Evolutionary conservation across 164 flowering plant genomes (phyloP), one percentile per base, ranked within the genome.

Genomic region (Magnolia officinalis): DNA sequence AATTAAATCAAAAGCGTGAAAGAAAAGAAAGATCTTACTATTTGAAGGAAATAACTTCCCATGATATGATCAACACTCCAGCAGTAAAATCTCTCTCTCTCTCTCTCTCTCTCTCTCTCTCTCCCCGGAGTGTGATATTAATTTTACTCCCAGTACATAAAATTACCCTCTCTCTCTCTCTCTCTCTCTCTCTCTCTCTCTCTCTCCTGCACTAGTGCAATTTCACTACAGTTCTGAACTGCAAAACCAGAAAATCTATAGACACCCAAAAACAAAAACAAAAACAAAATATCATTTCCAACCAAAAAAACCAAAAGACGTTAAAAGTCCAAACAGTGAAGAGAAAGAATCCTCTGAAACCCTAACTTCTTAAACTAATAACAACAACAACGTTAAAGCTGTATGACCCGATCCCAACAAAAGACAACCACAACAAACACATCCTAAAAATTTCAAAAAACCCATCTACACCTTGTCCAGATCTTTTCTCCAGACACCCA

Each of bases 1-100:
- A 52, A 66, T 8, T 65, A 50, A 52, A 66, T 24, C 51, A 50
- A 77, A n/a, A 66, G 18, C 71, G 63, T 63, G 70, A 19, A 76
- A 50, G 70, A 16, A 16, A 55, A 52, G 9, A 52, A 52, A 55
- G 18, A 55, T 55, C 18, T 55, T 16, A 55, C 61, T 14, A 16
- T 16, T 55, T 16, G 16, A 55, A 55, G 45, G 45, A 14, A 24
- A 9, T n/a, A 2, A 21, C 58, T 70, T 21, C 73, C 2, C 29
- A 58, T 65, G 24, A 65, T 21, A 65, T 65, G 29, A 8, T 65
- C 68, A 21, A 20, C 24, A 55, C 61, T 16, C 61, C 61, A 55
- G 61, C 13, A 16, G 18, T 16, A 16, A 55, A 55, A 55, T 55
- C 61, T 55, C 61, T 55, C 61, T 55, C 61, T 55, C 61, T 16